Evolutionary conservation across 345 rosid species (phyloP), one percentile per base, ranked within the genome.

Genomic region (Aegle marmelos): DNA sequence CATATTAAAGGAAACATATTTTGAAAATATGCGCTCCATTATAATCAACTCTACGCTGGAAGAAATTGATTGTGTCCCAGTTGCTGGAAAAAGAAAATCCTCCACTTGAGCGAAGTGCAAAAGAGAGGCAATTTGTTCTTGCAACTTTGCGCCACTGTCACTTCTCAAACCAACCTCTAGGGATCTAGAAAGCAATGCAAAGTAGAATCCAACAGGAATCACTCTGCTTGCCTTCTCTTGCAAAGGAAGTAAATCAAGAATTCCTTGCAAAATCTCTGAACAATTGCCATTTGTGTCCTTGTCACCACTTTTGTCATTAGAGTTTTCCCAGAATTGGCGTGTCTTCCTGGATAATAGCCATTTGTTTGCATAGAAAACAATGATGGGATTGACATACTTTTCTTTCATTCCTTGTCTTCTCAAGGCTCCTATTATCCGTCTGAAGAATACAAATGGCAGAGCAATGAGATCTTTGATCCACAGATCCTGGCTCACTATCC

Each of bases 321-420:
- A 86, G 72, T 71, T 87, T 60, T 86, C 85, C 83, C 87, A 83
- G 36, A 75, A 86, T 67, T 87, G 93, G 57, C 76, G 63, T 0
- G 87, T 78, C 79, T 82, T 86, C 72, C 80, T 78, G 11, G 87
- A 82, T 65, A 90, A 80, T 2, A 88, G 37, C 92, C 88, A 90
- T 77, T 86, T 93, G 70, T 87, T 89, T 36, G 91, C 88, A 14
- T 81, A 91, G 81, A 93, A 85, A 68, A 90, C 87, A 7, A 91
- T 81, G 57, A 93, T 78, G 28, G 94, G 94, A 45, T 85, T 89
- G 27, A 90, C 92, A 37, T 88, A 88, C 67, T 88, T 93, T 61
- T 93, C 96, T 78, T 89, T 93, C 98, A 93, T 91, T 37, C 98
- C 96, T 80, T 93, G 96, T 80, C 98, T 82, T 79, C 96, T 86